Evolutionary conservation across 108 stramenopile genomes (phyloP), one percentile per base, ranked within the genome.

Genomic region (Stephanodiscus triporus): DNA sequence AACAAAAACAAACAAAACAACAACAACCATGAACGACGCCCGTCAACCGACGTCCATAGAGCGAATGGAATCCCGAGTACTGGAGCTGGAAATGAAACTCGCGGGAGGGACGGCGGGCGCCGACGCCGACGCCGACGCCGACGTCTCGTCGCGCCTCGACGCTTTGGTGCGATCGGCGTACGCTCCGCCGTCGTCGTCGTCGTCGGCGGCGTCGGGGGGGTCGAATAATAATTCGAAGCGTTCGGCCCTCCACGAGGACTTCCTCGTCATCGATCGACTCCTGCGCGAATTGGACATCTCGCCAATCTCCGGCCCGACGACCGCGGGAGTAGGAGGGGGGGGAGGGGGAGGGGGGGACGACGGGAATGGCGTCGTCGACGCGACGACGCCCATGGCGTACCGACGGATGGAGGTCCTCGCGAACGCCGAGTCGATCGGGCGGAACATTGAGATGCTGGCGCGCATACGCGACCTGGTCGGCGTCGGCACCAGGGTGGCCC

Each of bases 371-470:
- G 30, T n/a, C 24, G 23, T 23, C 24, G 29, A 29, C 55, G 24
- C 30, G 29, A 17, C 27, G 29, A 59, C 81, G 13, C 92, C 90
- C 0, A 49, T 91, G 38, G 54, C 87, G 37, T 93, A 80, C 63
- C 82, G 88, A 11, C 69, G 87, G 30, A 84, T 88, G 77, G 83
- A 88, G 78, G 67, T 93, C 13, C 79, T 93, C 72, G 88, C 92
- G 0, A 75, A 82, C 0, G 40, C 83, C 9, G 73, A 85, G 1
- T 75, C 82, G 0, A 68, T 91, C 65, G 59, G 77, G 29, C 50
- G 65, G 19, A 87, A 89, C 54, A 78, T 93, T 86, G 58, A 77
- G 6, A 17, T 85, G 19, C 65, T 91, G 59, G 57, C 75, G 59
- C 34, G 74, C 0, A 87, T 93, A 69, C 76, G 84, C 64, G 85